phyloP scores from a whole-genome alignment of 164 flowering plant species.

The Tetrastigma voinierianum region DNA sequence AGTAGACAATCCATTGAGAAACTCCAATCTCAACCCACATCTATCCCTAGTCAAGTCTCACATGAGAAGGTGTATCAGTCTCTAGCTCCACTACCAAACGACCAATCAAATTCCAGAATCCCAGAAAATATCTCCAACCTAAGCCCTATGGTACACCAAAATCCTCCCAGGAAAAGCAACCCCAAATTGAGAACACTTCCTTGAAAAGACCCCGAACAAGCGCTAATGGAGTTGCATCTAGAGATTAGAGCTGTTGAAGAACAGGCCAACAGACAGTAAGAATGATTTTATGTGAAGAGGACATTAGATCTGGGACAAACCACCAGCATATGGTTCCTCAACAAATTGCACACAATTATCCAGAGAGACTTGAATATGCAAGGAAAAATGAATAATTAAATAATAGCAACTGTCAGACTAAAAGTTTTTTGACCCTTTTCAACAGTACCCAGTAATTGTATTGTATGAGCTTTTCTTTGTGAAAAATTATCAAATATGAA shows the following conservation, averaged over 20 bases:
- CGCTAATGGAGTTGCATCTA: not conserved
- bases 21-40: not conserved
- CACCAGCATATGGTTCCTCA: slow-evolving; percentile 2
- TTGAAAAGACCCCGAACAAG: not conserved
- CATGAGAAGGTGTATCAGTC: not conserved
- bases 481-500: too few species aligned
- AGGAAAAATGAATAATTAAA: not conserved
- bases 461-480: too few species aligned
- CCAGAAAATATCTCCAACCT: not conserved
- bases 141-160: not conserved
- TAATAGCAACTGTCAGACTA: not conserved
- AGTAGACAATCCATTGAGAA: not conserved
- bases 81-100: not conserved
- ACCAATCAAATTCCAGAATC: not conserved
- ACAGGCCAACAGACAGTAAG: not conserved
- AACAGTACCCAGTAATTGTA: too few species aligned
- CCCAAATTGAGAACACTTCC: not conserved
- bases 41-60: too few species aligned
- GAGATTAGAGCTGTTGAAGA: not conserved
- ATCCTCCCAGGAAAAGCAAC: not conserved
- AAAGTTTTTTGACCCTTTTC: too few species aligned
- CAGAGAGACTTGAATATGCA: not conserved
- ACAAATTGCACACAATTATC: slow-evolving; percentile 9
- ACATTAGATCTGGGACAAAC: slow-evolving; percentile 6
- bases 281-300: not conserved